Conservation (phyloP, 2,329 filamentous ascomycete genomes). For the Talaromyces sp. region DNA sequence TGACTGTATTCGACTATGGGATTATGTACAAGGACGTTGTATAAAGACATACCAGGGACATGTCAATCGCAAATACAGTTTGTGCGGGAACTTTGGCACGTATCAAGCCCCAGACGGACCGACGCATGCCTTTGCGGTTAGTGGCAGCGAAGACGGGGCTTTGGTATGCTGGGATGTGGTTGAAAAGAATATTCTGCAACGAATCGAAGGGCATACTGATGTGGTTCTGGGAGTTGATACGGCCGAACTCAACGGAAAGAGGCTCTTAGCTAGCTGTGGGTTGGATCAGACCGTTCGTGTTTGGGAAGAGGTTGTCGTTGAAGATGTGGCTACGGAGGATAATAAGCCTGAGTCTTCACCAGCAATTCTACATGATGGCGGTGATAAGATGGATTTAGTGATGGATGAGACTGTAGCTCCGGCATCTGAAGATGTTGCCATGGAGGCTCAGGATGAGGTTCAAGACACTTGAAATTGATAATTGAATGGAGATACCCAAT, state of each 20-base stretch:
- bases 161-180: constrained; percentile 88
- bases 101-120: constrained; percentile 46
- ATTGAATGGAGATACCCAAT: background rate
- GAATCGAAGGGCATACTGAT: constrained; percentile 55
- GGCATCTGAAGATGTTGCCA: background rate
- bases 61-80: constrained; percentile 74
- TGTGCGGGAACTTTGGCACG: constrained; percentile 79
- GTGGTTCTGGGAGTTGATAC: constrained; percentile 60
- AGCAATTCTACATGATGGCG: background rate
- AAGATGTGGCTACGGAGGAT: background rate
- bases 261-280: constrained; percentile 59
- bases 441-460: constrained; percentile 3
- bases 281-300: constrained; percentile 60
- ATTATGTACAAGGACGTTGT: constrained; percentile 85
- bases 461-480: background rate
- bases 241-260: constrained; percentile 48
- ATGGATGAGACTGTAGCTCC: background rate
- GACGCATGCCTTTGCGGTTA: constrained; percentile 64
- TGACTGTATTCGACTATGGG: constrained; percentile 86
- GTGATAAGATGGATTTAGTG: constrained; percentile 6
- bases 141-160: constrained; percentile 82
- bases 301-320: constrained; percentile 50
- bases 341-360: constrained; percentile 14
- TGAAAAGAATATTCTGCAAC: constrained; percentile 77
- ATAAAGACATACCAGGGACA: constrained; percentile 98